Percentiles rank a stretch among this genome's conserved stretches.
phyloP scores from a whole-genome alignment of 805 yeast genomes.

The Citeromyces nyonsensis region DNA sequence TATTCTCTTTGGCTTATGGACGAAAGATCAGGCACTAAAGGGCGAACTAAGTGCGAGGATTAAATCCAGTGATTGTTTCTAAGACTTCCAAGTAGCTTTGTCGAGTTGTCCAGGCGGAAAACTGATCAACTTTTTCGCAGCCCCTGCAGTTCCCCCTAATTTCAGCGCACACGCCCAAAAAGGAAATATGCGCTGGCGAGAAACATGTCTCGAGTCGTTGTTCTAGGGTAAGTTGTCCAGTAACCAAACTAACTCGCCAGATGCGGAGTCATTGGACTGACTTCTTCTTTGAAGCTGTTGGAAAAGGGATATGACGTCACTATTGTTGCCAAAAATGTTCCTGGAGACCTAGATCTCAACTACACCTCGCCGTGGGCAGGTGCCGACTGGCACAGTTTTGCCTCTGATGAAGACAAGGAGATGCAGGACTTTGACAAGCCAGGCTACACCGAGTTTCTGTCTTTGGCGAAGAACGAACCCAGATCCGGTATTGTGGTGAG shows the following conservation, averaged over 20 bases:
- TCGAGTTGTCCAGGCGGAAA: no score
- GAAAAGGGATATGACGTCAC: constrained; percentile 23
- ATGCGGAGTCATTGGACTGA: constrained; percentile 43
- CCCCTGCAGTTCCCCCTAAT: no score
- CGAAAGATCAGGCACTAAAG: no score
- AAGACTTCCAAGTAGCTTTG: no score
- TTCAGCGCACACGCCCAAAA: no score
- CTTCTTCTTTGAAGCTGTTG: constrained; percentile 27
- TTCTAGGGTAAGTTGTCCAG: constrained; percentile 2
- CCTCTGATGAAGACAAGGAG: constrained; percentile 17
- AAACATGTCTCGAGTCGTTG: constrained; percentile 2
- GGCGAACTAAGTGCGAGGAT: no score
- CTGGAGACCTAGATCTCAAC: constrained; percentile 9
- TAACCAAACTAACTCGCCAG: constrained; percentile 6
- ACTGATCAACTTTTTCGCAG: no score
- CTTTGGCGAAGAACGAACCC: constrained; percentile 29
- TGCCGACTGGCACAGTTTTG: constrained; percentile 62
- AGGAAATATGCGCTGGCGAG: no score
- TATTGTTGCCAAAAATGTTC: constrained; percentile 28
- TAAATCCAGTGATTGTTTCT: no score
- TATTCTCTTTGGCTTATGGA: no score
- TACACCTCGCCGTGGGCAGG: constrained; percentile 69
- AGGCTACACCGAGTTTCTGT: constrained; percentile 29
- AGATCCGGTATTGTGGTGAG: constrained; percentile 27
- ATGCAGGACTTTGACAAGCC: constrained; percentile 25